Conservation (phyloP, 495 filamentous ascomycete genomes). For the Lindgomyces ingoldianus region DNA sequence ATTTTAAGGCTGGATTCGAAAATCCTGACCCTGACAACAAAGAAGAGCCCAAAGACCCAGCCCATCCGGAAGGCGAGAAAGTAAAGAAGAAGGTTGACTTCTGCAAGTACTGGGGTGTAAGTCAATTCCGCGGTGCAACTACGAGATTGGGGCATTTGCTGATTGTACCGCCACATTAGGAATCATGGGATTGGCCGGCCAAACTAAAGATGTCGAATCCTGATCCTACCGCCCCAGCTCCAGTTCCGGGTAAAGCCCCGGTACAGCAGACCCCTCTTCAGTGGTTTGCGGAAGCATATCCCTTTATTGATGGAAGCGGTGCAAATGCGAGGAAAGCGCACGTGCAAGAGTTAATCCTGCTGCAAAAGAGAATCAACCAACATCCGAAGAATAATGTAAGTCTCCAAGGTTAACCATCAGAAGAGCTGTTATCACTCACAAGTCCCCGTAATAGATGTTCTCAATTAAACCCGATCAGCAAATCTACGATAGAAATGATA, state of each 20-base stretch:
- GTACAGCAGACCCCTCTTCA: slow-evolving; percentile 5
- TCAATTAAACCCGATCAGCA: slow-evolving; percentile 1
- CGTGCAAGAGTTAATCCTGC: slow-evolving; percentile 11
- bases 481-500: slow-evolving; percentile 6
- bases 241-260: not conserved
- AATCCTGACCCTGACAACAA: slow-evolving; percentile 5
- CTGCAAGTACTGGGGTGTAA: slow-evolving; percentile 19
- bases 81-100: slow-evolving; percentile 13
- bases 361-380: slow-evolving; percentile 9
- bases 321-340: slow-evolving; percentile 2
- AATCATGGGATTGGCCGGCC: slow-evolving; percentile 21
- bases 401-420: not conserved
- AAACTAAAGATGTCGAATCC: slow-evolving; percentile 2
- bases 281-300: slow-evolving; percentile 14
- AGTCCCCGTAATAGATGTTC: slow-evolving; percentile 6
- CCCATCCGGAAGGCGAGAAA: not conserved
- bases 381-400: slow-evolving; percentile 11
- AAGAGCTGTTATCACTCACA: not conserved
- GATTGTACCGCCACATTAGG: slow-evolving; percentile 8
- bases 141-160: not conserved
- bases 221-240: slow-evolving; percentile 3
- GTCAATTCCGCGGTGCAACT: not conserved
- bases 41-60: not conserved
- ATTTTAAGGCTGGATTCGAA: slow-evolving; percentile 7
- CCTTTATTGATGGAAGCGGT: slow-evolving; percentile 5